These are phyloP conservation scores for Penicillium sp. DNA, from an alignment of 2,329 filamentous ascomycete species.

Conservation along the genomic window DNA sequence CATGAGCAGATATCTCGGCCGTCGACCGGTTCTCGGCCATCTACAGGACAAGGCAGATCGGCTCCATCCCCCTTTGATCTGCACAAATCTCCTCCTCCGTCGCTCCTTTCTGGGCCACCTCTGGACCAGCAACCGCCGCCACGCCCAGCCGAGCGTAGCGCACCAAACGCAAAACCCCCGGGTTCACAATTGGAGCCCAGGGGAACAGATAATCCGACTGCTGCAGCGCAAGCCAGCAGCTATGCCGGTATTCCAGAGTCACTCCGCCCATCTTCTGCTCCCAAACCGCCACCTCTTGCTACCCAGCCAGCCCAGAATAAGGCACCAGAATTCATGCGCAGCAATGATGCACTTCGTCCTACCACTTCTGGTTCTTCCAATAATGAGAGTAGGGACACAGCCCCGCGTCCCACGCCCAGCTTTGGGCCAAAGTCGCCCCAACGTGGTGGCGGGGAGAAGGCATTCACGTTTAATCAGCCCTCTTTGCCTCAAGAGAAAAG, in stretches of 20 bases:
- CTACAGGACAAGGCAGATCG: slow-evolving; percentile 21
- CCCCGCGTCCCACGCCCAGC: slow-evolving; percentile 27
- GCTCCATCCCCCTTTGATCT: slow-evolving; percentile 33
- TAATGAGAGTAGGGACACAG: slow-evolving; percentile 22
- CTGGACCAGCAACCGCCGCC: slow-evolving; percentile 29
- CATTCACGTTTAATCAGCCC: slow-evolving; percentile 26
- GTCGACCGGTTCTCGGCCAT: slow-evolving; percentile 33
- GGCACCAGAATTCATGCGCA: slow-evolving; percentile 21
- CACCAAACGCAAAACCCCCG: slow-evolving; percentile 15
- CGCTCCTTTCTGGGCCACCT: slow-evolving; percentile 18
- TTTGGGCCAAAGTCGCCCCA: slow-evolving; percentile 31
- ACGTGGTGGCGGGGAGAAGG: slow-evolving; percentile 32
- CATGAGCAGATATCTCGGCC: slow-evolving; percentile 43
- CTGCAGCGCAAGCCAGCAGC: slow-evolving; percentile 22
- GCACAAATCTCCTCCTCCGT: slow-evolving; percentile 20
- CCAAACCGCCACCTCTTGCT: slow-evolving; percentile 14
- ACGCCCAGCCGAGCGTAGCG: slow-evolving; percentile 26
- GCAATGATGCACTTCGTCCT: slow-evolving; percentile 32
- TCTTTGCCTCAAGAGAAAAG: slow-evolving; percentile 14
- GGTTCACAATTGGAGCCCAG: slow-evolving; percentile 22
- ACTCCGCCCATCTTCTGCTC: slow-evolving; percentile 27
- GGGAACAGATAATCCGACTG: slow-evolving; percentile 22
- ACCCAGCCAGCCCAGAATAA: slow-evolving; percentile 10
- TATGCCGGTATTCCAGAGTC: slow-evolving; percentile 23
- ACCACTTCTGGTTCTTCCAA: slow-evolving; percentile 31